Evolutionary conservation across 805 yeast genomes (phyloP).

Genomic region (Saturnispora galanensis): DNA sequence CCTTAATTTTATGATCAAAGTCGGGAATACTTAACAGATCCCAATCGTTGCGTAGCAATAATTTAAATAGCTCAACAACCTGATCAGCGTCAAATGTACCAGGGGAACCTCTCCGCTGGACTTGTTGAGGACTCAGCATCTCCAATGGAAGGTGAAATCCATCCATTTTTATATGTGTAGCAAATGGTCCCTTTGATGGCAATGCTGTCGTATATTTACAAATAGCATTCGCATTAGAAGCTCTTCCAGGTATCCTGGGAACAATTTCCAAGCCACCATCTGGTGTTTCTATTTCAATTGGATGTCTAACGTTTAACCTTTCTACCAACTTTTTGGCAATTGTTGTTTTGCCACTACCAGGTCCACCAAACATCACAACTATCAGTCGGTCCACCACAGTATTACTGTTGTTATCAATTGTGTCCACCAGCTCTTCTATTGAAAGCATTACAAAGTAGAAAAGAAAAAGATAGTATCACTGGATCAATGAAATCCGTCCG

Average conservation of each 20-base stretch:
- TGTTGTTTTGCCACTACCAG: conserved; percentile 83
- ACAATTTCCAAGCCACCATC: not conserved
- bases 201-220: not conserved
- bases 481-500: conserved; percentile 1
- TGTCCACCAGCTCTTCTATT: not conserved
- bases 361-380: conserved; percentile 61
- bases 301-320: conserved; percentile 25
- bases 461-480: not conserved
- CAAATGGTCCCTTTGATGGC: conserved; percentile 20
- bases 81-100: conserved; percentile 65
- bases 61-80: conserved; percentile 28
- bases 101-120: conserved; percentile 72
- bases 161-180: conserved; percentile 58
- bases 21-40: conserved; percentile 42
- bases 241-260: not conserved
- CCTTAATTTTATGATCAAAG: conserved; percentile 65
- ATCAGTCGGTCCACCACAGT: conserved; percentile 29
- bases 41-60: conserved; percentile 18
- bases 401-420: not conserved
- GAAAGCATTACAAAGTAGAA: not conserved
- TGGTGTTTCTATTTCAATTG: not conserved
- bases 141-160: conserved; percentile 60
- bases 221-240: conserved; percentile 2
- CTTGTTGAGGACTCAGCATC: conserved; percentile 41
- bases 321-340: conserved; percentile 39